Base-by-base conservation (phyloP, 768 basidiomycete species). In the Agaricus blazei region DNA sequence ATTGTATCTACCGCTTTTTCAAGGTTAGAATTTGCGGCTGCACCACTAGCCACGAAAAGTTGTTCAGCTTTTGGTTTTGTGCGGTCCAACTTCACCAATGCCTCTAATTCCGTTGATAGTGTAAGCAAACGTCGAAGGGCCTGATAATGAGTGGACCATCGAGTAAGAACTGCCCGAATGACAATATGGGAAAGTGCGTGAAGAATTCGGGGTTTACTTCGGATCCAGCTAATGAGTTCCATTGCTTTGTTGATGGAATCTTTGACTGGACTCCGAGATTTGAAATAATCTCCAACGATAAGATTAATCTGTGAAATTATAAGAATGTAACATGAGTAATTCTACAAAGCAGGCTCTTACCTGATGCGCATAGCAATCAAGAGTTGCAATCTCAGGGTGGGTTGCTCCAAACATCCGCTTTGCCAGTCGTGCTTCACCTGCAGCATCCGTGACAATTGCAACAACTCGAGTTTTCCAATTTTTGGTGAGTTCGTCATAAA, bases 101-200 rank as follows among this genome's bases (percentile, higher is more conserved):
- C 48, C 55, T 44, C 55, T 9, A 40, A 12, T 37, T 24, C n/a
- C 8, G 24, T n/a, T 56, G 34, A 72, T 59, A 19, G 73, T 62
- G n/a, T 56, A 66, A 26, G 52, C 26, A 31, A 67, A 64, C 9
- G 31, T 31, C 31, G 31, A 31, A 31, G 9, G 54, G 63, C 68
- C 26, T 62, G 58, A 23, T 65, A 69, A 38, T 70, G 66, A 4
- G 67, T 60, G 7, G 68, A 71, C 71, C 71, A 75, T 19, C 65
- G 59, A 12, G 71, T 72, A 28, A 69, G 57, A 1, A 66, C 68
- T 14, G 72, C 62, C 28, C 64, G 64, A 36, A 75, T 54, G 9
- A 73, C 51, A 11, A 67, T 9, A 5, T 29, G 46, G 4, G 28
- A 62, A 8, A 69, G 27, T 11, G 50, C 67, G 11, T 71, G 63